Percentiles rank a stretch among this genome's conserved stretches.
phyloP scores from a whole-genome alignment of 352 stramenopile genomes.

The Pythium aphanidermatum region DNA sequence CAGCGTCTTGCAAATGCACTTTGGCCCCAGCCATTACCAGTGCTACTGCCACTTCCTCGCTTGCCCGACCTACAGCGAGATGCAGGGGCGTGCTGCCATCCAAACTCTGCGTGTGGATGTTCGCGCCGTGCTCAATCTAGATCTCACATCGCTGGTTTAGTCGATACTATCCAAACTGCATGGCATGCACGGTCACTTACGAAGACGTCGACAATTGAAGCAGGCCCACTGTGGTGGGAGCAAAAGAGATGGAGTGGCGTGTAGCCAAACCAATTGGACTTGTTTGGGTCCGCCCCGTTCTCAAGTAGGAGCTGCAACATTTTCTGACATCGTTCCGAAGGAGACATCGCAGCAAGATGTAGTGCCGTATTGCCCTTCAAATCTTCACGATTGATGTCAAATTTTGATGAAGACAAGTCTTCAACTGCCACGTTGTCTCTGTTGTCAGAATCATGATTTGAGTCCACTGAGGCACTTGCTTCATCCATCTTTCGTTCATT shows the following conservation, averaged over 20 bases:
- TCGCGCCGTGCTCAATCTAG: conserved; percentile 79
- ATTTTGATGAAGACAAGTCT: conserved; percentile 8
- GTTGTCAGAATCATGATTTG: neutral
- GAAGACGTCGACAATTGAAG: conserved; percentile 70
- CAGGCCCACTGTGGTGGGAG: conserved; percentile 65
- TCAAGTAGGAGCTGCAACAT: conserved; percentile 78
- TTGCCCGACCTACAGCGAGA: conserved; percentile 67
- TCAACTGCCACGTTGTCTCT: neutral
- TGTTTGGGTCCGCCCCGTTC: conserved; percentile 71
- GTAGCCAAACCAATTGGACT: conserved; percentile 84
- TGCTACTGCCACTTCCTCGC: conserved; percentile 60
- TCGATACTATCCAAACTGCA: too few species aligned
- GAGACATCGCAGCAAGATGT: conserved; percentile 80
- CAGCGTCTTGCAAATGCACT: conserved; percentile 76
- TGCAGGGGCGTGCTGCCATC: conserved; percentile 82
- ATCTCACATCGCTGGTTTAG: too few species aligned
- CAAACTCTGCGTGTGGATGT: conserved; percentile 76
- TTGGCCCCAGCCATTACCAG: conserved; percentile 70
- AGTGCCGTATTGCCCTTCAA: conserved; percentile 80
- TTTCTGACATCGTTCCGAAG: conserved; percentile 70
- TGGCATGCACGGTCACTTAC: conserved; percentile 58
- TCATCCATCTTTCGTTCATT: conserved; percentile 11
- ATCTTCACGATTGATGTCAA: conserved; percentile 78
- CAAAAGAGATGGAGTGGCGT: conserved; percentile 82
- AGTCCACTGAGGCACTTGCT: neutral